These are phyloP conservation scores for Aquanectria penicillioides DNA, from an alignment of 2,329 filamentous ascomycete species.

Conservation along the genomic window DNA sequence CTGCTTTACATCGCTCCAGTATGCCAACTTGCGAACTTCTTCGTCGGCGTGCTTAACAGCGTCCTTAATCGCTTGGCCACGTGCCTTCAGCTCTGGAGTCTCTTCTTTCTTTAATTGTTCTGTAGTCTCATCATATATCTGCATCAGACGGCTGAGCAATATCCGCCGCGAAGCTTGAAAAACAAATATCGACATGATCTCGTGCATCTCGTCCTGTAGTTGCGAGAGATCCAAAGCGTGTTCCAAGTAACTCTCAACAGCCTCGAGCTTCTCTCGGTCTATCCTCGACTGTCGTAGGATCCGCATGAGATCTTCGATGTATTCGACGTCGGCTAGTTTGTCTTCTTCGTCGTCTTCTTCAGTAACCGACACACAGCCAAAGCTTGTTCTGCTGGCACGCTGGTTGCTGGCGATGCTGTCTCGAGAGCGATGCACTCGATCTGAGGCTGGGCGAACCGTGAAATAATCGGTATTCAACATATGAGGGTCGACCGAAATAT, in stretches of 20 bases:
- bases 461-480: slow-evolving; percentile 84
- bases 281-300: slow-evolving; percentile 77
- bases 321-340: slow-evolving; percentile 67
- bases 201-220: slow-evolving; percentile 79
- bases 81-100: slow-evolving; percentile 46
- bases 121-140: slow-evolving; percentile 60
- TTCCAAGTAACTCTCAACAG: slow-evolving; percentile 82
- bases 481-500: slow-evolving; percentile 65
- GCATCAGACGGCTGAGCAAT: slow-evolving; percentile 75
- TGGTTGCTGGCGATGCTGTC: slow-evolving; percentile 48
- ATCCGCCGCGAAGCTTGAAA: slow-evolving; percentile 89
- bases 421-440: slow-evolving; percentile 43
- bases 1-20: slow-evolving; percentile 85
- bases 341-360: slow-evolving; percentile 64
- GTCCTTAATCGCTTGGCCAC: slow-evolving; percentile 75
- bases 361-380: slow-evolving; percentile 48
- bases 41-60: slow-evolving; percentile 81
- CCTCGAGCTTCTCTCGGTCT: slow-evolving; percentile 91
- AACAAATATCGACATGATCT: slow-evolving; percentile 86
- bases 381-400: slow-evolving; percentile 49
- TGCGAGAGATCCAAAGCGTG: slow-evolving; percentile 81
- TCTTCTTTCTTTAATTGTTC: slow-evolving; percentile 51
- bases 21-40: slow-evolving; percentile 83
- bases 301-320: slow-evolving; percentile 75
- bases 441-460: slow-evolving; percentile 70